Conservation (phyloP, 2,329 filamentous ascomycete species). For the Harringtonia lauricola region DNA sequence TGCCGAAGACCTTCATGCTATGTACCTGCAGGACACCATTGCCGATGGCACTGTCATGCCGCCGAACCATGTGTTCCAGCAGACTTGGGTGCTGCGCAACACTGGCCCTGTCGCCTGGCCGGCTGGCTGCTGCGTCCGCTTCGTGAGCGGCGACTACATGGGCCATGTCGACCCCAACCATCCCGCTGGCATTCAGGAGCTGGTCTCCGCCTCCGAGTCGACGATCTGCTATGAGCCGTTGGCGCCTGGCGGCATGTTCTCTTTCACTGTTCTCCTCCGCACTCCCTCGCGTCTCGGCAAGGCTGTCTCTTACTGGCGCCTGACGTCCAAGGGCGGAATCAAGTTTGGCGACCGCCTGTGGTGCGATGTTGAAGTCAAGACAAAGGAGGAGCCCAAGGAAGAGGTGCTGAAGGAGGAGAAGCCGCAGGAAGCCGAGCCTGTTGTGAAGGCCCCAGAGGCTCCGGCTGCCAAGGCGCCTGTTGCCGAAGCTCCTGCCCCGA, state of each 20-base stretch:
- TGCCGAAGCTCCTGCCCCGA: conserved; percentile 24
- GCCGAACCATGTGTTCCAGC: conserved; percentile 66
- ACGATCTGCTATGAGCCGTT: conserved; percentile 62
- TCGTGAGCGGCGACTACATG: conserved; percentile 93
- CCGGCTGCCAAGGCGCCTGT: conserved; percentile 26
- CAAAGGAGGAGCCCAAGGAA: conserved; percentile 14
- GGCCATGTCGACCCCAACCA: conserved; percentile 74
- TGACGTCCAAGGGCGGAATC: conserved; percentile 68
- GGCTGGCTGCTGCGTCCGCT: conserved; percentile 78
- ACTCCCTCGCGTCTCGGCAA: conserved; percentile 67
- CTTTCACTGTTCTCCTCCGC: conserved; percentile 78
- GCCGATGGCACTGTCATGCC: conserved; percentile 64
- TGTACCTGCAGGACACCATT: conserved; percentile 70
- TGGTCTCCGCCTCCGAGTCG: conserved; percentile 72
- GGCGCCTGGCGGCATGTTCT: conserved; percentile 59
- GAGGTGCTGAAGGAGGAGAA: conserved; percentile 15
- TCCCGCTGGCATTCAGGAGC: conserved; percentile 65
- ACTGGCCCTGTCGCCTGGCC: conserved; percentile 74
- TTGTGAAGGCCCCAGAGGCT: conserved; percentile 47
- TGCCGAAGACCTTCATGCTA: conserved; percentile 31
- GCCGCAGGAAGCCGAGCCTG: conserved; percentile 2
- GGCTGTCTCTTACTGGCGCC: conserved; percentile 90
- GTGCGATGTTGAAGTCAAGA: conserved; percentile 74
- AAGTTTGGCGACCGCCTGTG: conserved; percentile 90
- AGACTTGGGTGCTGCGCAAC: conserved; percentile 88